Evolutionary conservation across 805 yeast species (phyloP), one percentile per base, ranked within the genome.

Genomic region (Lipomyces yamanashiensis): DNA sequence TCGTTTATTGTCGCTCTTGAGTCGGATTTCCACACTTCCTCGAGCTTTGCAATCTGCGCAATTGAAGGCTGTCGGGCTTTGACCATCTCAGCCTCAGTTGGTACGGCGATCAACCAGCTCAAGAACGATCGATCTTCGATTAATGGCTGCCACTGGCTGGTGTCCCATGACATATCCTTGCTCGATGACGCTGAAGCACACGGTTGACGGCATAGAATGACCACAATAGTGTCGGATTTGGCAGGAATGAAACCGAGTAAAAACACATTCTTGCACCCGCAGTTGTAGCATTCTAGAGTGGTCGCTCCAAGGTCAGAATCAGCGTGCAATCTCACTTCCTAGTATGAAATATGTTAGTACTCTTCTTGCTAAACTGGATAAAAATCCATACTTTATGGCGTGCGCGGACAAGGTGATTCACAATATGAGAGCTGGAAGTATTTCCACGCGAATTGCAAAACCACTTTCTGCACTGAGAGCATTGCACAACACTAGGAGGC

Each of bases 241-340:
- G 97, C 97, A 33, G 92, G 83, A 15, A 92, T 95, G 75, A 87
- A 91, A 0, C 98, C 98, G 44, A 92, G 78, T 33, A 87, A 80
- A 70, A 92, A 92, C 1, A 86, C 88, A 71, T 92, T 92, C 64
- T 81, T 85, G 72, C 83, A 84, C 37, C 97, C 97, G 78, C 98
- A 92, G 72, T 87, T 87, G 77, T 92, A 92, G 77, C 98, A 92
- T 74, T 92, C 98, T 62, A 92, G 77, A 1, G 86, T 82, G 6
- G 92, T 87, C 59, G 89, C 96, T n/a, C 97, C 97, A 33, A 92
- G 79, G 65, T 89, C 92, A 1, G 92, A 87, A 33, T 88, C 88
- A 43, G 86, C 86, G 74, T 92, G 97, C 52, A 91, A 80, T 1
- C 88, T 80, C 1, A 92, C 91, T 49, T 68, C 71, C 69, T 66